Conservation (phyloP, 2,329 filamentous ascomycete genomes). For the Beauveria caledonica region DNA sequence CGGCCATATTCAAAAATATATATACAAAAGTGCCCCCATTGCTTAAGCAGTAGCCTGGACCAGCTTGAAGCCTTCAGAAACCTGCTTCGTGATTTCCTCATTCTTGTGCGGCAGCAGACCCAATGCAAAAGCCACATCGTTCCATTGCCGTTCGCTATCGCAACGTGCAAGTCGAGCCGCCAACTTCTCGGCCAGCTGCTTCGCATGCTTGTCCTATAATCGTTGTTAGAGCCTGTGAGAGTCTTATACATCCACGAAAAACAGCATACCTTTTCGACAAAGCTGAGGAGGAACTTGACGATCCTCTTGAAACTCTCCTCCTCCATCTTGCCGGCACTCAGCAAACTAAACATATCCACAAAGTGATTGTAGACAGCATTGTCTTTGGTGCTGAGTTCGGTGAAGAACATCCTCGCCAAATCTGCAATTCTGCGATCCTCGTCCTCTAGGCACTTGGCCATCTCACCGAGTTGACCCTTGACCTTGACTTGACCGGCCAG, state of each 20-base stretch:
- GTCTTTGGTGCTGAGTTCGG: constrained; percentile 93
- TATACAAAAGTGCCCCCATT: neutral
- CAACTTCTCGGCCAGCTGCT: constrained; percentile 86
- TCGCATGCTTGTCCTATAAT: constrained; percentile 85
- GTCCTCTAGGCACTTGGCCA: constrained; percentile 98
- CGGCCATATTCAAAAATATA: neutral
- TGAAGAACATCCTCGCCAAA: constrained; percentile 96
- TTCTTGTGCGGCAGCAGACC: constrained; percentile 88
- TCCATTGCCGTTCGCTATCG: constrained; percentile 93
- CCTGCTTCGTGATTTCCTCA: constrained; percentile 72
- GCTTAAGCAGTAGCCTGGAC: constrained; percentile 52
- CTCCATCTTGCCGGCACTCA: constrained; percentile 72
- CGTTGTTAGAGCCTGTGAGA: constrained; percentile 13
- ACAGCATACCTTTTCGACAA: constrained; percentile 82
- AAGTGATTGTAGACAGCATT: constrained; percentile 99
- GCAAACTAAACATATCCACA: constrained; percentile 94
- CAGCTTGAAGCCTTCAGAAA: constrained; percentile 68
- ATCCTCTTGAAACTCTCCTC: constrained; percentile 83
- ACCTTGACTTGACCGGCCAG: constrained; percentile 97
- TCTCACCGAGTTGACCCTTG: constrained; percentile 95
- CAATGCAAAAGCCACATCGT: constrained; percentile 88
- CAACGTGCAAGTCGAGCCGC: constrained; percentile 78
- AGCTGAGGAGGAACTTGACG: constrained; percentile 85
- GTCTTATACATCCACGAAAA: constrained; percentile 5
- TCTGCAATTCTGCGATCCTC: constrained; percentile 92